phyloP scores from a whole-genome alignment of 306 rosid species.

The Sicyos baderoa region DNA sequence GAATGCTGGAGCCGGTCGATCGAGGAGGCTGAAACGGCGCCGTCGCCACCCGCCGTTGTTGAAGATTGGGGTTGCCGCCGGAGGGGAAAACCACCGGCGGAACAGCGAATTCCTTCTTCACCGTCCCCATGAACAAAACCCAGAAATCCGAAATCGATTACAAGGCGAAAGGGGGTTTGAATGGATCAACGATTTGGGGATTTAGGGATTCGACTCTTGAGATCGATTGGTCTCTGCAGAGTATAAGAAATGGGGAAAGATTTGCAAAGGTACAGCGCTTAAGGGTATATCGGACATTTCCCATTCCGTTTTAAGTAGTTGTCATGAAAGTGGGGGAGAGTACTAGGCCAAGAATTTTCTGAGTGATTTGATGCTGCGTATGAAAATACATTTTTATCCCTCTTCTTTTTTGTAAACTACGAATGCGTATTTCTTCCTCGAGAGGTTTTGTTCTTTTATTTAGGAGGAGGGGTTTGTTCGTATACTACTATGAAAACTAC shows the following conservation, averaged over 20 bases:
- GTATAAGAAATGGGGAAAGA: background rate
- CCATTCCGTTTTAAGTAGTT: too few relatives aligned
- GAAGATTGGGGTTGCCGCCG: constrained; percentile 58
- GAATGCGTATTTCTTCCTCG: too few relatives aligned
- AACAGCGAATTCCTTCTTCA: constrained; percentile 58
- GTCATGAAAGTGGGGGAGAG: too few relatives aligned
- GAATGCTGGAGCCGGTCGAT: constrained; percentile 52
- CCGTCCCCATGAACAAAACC: constrained; percentile 13
- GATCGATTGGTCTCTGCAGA: background rate
- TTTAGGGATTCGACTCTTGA: constrained; percentile 9
- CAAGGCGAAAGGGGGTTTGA: background rate
- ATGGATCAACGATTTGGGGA: background rate
- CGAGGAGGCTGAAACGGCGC: constrained; percentile 82
- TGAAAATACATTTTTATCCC: too few relatives aligned
- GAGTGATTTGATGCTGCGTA: too few relatives aligned
- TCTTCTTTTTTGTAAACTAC: too few relatives aligned
- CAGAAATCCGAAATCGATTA: background rate
- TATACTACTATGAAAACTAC: too few relatives aligned
- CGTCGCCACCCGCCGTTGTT: constrained; percentile 62
- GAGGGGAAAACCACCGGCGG: constrained; percentile 88
- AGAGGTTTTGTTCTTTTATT: too few relatives aligned
- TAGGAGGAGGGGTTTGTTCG: too few relatives aligned
- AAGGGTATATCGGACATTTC: too few relatives aligned
- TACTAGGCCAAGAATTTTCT: too few relatives aligned
- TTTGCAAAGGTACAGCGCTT: too few relatives aligned